Base-by-base conservation (phyloP, 441 rosid species). In the Erodium chrysanthum region DNA sequence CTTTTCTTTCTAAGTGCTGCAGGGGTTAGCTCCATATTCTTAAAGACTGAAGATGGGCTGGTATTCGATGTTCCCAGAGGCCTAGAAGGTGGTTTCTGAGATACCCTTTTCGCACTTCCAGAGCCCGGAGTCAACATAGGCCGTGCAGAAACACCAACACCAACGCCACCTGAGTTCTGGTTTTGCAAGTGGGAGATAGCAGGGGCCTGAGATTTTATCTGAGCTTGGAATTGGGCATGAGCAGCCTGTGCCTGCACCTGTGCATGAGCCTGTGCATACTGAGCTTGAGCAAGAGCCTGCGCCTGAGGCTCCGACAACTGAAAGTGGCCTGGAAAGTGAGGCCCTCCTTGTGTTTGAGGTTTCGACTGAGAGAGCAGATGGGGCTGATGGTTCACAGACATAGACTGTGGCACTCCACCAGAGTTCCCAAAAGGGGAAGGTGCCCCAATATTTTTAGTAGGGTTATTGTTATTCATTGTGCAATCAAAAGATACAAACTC, bases 1-100 rank as follows among this genome's bases (percentile, higher is more conserved):
- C 84, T 92, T 77, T 88, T 94, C 89, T 89, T 94, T 69, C 83
- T 88, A 44, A 89, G 80, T 23, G 89, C 88, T 35, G 97, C 88
- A n/a, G 96, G 89, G 21, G 90, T 68, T 68, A 89, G 76, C 71
- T 94, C 98, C 97, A 91, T 84, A 0, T 81, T 70, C 74, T 86
- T 91, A 83, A 85, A 71, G 21, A 90, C 89, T 3, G 96, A 84
- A 37, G 85, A 60, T 69, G 84, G 78, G 81, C 66, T 83, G 12
- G 61, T 70, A 74, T 83, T 74, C n/a, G 93, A 82, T 3, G 85
- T 81, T 75, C 83, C 86, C 37, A 96, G 86, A 63, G 97, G 92
- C 15, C 92, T 82, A 70, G 85, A 81, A 0, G 91, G 84, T 0
- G 96, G 93, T 68, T 84, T 94, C 75, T 86, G 96, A 71, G 84